A percentile compares a stretch with the other conserved stretches of the same genome.
Evolutionary conservation across 371 early-diverging fungal genomes (phyloP).

Genomic region (Batkoa obscura): DNA sequence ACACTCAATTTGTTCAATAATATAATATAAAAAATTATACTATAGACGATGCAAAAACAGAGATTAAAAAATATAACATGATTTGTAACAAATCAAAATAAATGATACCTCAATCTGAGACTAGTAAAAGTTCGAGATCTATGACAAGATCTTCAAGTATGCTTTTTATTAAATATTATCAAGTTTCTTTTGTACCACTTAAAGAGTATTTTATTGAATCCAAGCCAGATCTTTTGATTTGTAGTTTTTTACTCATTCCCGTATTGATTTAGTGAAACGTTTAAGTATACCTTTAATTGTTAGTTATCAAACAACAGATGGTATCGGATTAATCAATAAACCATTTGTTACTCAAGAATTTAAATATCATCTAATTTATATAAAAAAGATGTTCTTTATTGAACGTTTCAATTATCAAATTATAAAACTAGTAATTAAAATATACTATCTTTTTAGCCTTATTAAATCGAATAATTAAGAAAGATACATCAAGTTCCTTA

Average conservation of each 20-base stretch:
- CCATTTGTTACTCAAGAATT: no score
- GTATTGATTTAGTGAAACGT: neutral
- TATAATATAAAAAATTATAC: no score
- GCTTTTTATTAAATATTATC: no score
- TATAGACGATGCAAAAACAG: neutral
- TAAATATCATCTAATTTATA: no score
- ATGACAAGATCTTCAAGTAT: neutral
- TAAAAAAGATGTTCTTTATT: no score
- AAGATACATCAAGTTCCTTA: no score
- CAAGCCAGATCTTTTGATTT: constrained; percentile 1
- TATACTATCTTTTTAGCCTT: no score
- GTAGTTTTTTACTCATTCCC: neutral
- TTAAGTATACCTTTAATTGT: neutral
- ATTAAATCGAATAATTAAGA: no score
- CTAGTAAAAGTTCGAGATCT: neutral
- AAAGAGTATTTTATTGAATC: neutral
- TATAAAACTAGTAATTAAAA: no score
- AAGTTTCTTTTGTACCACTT: no score
- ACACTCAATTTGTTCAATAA: neutral
- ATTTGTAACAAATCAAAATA: neutral
- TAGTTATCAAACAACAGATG: neutral
- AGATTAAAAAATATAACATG: neutral
- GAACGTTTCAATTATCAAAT: no score
- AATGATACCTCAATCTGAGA: neutral
- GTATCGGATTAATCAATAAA: no score